Evolutionary conservation across 2,329 filamentous ascomycete genomes (phyloP).

Genomic region (Tolypocladium endophyticum): DNA sequence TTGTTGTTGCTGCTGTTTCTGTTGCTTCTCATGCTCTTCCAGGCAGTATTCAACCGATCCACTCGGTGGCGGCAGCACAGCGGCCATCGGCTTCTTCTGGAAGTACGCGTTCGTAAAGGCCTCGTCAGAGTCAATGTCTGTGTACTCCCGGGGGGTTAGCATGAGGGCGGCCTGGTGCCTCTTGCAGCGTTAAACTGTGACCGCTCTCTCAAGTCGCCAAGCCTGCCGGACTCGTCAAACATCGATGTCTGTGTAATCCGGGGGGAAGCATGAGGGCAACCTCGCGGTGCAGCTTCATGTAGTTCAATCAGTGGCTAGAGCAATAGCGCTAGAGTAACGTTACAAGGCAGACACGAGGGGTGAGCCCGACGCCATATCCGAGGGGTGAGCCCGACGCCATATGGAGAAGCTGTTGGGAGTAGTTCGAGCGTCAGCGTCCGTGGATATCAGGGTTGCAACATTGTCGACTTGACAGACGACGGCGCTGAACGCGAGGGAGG

Average conservation of each 20-base stretch:
- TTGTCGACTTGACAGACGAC: not conserved
- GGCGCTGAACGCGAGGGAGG: not conserved
- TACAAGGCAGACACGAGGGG: not conserved
- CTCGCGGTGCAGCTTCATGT: too few species aligned
- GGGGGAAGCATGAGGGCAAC: too few species aligned
- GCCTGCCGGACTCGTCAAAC: too few species aligned
- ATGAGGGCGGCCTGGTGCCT: too few species aligned
- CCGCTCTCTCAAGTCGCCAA: too few species aligned
- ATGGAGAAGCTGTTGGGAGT: not conserved
- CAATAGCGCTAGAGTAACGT: not conserved
- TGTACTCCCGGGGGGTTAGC: too few species aligned
- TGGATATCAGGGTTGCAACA: not conserved
- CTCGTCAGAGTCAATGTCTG: too few species aligned
- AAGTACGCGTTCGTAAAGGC: not conserved
- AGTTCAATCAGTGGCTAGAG: not conserved
- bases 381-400: not conserved
- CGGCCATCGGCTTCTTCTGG: not conserved
- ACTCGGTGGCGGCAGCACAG: not conserved
- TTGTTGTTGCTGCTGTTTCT: not conserved
- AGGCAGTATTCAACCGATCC: too few species aligned
- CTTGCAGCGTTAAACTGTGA: too few species aligned
- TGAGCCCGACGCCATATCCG: not conserved
- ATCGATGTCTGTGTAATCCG: too few species aligned
- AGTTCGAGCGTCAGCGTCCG: not conserved
- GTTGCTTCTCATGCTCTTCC: not conserved